Conservation (phyloP, 805 yeast species). For the Candida adriatica region DNA sequence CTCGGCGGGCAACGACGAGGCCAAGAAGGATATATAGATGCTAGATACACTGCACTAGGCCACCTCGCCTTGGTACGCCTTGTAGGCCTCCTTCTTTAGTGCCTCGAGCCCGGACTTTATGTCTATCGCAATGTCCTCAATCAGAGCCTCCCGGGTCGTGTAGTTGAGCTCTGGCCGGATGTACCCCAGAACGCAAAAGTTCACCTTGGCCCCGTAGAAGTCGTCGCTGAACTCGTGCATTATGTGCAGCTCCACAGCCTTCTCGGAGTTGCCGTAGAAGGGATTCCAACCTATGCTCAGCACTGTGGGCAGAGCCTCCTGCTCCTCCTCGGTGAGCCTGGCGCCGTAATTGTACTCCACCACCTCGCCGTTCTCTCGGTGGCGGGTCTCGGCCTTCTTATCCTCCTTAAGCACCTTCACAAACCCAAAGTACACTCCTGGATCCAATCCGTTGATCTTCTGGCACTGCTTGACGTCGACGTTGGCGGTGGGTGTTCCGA, state of each 20-base stretch:
- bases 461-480: conserved; percentile 49
- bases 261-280: conserved; percentile 69
- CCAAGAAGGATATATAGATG: conserved; percentile 20
- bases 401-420: conserved; percentile 19
- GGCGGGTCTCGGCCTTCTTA: conserved; percentile 5
- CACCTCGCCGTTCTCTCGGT: conserved; percentile 31
- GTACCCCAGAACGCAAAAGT: conserved; percentile 73
- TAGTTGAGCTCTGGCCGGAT: conserved; percentile 88
- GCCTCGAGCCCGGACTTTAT: conserved; percentile 56
- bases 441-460: conserved; percentile 34
- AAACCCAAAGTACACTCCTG: conserved; percentile 91
- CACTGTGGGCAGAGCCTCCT: conserved; percentile 71
- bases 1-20: conserved; percentile 18
- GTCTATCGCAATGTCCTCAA: conserved; percentile 77
- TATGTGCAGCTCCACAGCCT: conserved; percentile 84
- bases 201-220: conserved; percentile 79
- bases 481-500: conserved; percentile 96
- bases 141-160: conserved; percentile 73
- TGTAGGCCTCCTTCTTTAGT: conserved; percentile 37
- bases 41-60: not conserved
- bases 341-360: conserved; percentile 53
- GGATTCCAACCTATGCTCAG: conserved; percentile 97
- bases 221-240: conserved; percentile 59
- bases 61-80: conserved; percentile 22
- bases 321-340: conserved; percentile 29